Evolutionary conservation across 1,284 basidiomycete genomes (phyloP), one percentile per base, ranked within the genome.

Genomic region (Pisolithus thermaeus): DNA sequence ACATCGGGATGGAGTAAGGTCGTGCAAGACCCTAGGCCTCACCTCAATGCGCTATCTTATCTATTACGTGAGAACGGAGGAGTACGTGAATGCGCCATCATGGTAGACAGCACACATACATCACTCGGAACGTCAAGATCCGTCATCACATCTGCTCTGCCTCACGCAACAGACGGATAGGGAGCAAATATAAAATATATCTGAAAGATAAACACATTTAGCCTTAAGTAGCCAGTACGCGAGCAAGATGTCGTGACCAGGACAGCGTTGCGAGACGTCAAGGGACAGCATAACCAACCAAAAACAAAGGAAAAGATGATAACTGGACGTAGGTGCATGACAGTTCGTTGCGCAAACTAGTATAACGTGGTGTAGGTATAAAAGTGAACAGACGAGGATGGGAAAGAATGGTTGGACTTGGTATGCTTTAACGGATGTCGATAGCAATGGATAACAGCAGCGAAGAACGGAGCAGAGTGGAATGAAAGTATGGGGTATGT

Each of bases 361-460:
- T 59, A 47, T 61, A 57, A 46, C 30, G 40, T 52, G 30, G 30
- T 40, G 40, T 48, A 32, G 27, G 28, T 28, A 46, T 42, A 22
- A 35, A 47, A 43, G 23, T 30, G 41, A 37, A 7, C 22, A 42
- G 22, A 30, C 27, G 44, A 44, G 44, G 38, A 28, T 43, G 36
- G 16, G 35, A 32, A 37, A 30, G 48, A 47, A 49, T 46, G 32
- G 23, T 27, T 45, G 50, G 16, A 56, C 52, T 55, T 53, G 25
- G 16, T 43, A 62, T 65, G 56, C 50, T 45, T 47, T 46, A 46
- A 46, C 23, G 22, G 52, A 49, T 51, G 63, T 54, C 52, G 56
- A 65, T 63, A 69, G 58, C 55, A 52, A 70, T 66, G 70, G 57
- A 70, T 70, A 66, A 58, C 54, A 58, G 61, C 49, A 35, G 51